Evolutionary conservation across 2,329 filamentous ascomycete species (phyloP), one percentile per base, ranked within the genome.

Genomic region (Fusarium poae): DNA sequence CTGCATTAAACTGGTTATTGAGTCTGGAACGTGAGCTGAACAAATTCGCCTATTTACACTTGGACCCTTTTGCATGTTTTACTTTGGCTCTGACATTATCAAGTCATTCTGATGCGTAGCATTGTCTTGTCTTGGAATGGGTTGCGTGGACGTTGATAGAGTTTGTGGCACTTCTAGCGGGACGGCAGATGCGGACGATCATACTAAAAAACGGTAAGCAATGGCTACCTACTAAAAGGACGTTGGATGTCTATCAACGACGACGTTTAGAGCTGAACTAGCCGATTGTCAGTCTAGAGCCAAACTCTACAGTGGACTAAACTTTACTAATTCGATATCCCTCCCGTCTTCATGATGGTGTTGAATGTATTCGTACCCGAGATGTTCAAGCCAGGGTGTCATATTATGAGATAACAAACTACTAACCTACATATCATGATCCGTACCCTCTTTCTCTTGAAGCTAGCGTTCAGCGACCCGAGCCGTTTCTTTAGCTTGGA

Each of bases 381-480:
- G 18, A 15, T 32, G 12, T 25, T 15, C 5, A 25, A 50, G 23
- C 20, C 34, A 11, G 25, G 35, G 48, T 10, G 25, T 23, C 21
- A 7, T 23, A 43, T 35, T 35, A 35, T 23, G 40, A 54, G 40
- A 20, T 25, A 43, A 18, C 23, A 6, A n/a, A n/a, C n/a, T n/a
- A n/a, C n/a, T n/a, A n/a, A n/a, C n/a, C n/a, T 20, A 46, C 21
- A 11, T n/a, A 23, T 35, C 21, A 9, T 20, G 23, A 13, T 23
- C 18, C 18, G 23, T 39, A 13, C 18, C 18, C 23, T n/a, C 21
- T 40, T 34, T 51, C 48, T 23, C 42, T 16, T 18, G 7, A 10
- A 53, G 40, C 63, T 71, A 68, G 67, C 34, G 53, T n/a, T 29
- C 48, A 62, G 52, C 67, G 70, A 66, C 44, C 66, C 63, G 70